phyloP scores from a whole-genome alignment of 2,329 filamentous ascomycete species.

The Boeremia lycopersici region DNA sequence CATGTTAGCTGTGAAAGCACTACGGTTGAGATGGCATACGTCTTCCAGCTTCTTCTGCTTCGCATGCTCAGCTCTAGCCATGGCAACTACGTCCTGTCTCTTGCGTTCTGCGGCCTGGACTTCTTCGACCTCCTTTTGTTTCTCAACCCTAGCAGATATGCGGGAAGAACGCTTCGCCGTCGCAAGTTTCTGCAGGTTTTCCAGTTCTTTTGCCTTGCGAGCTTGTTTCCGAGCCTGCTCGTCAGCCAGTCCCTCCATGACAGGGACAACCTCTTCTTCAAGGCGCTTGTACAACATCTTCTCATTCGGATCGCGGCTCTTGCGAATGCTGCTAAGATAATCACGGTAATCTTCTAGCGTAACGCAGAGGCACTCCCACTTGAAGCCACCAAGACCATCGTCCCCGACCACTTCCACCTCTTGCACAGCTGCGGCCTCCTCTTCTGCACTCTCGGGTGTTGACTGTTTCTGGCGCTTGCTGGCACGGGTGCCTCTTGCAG shows the following conservation, averaged over 20 bases:
- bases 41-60: constrained; percentile 69
- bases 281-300: constrained; percentile 75
- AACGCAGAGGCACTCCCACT: constrained; percentile 90
- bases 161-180: constrained; percentile 92
- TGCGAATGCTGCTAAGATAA: constrained; percentile 73
- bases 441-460: constrained; percentile 50
- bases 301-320: constrained; percentile 83
- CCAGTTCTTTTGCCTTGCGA: constrained; percentile 79
- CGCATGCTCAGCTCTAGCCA: constrained; percentile 64
- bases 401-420: constrained; percentile 49
- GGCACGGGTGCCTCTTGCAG: constrained; percentile 60
- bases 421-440: constrained; percentile 37
- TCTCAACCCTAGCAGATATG: constrained; percentile 80
- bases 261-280: constrained; percentile 78
- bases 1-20: constrained; percentile 26
- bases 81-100: constrained; percentile 67
- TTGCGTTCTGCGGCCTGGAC: constrained; percentile 72
- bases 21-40: constrained; percentile 40
- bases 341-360: constrained; percentile 76
- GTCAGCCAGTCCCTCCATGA: constrained; percentile 77
- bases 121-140: constrained; percentile 74
- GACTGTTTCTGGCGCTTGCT: constrained; percentile 74
- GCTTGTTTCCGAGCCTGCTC: constrained; percentile 71
- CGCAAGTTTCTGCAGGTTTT: constrained; percentile 85
- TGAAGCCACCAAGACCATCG: constrained; percentile 74